A percentile compares a stretch with the other conserved stretches of the same genome.
Conservation (phyloP, 306 rosid genomes). For the Geum urbanum region DNA sequence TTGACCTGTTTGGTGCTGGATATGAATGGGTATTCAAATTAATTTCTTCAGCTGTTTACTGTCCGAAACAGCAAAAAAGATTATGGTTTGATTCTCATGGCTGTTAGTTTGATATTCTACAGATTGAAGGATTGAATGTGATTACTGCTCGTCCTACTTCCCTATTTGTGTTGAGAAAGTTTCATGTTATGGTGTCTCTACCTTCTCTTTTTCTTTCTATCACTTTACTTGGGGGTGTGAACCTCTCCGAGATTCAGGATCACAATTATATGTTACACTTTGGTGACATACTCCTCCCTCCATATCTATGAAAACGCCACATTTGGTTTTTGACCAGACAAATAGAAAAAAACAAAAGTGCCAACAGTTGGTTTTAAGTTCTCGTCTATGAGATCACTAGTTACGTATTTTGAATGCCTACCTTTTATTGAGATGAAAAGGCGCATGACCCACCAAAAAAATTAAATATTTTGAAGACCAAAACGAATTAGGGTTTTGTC, state of each 20-base stretch:
- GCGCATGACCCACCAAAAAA: slow-evolving; percentile 34
- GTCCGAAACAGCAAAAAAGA: neutral
- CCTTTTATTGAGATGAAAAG: slow-evolving; percentile 23
- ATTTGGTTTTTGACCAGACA: neutral
- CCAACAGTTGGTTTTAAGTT: neutral
- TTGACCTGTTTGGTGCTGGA: neutral
- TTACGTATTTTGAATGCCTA: neutral
- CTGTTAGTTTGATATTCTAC: neutral
- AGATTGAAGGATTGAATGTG: neutral
- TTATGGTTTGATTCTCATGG: neutral
- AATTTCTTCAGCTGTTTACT: neutral
- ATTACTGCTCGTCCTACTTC: neutral
- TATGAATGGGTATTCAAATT: neutral
- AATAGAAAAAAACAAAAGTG: neutral
- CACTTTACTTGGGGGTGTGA: neutral
- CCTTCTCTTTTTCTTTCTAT: neutral
- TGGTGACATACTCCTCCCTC: neutral
- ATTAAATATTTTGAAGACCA: slow-evolving; percentile 30
- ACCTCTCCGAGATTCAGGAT: neutral
- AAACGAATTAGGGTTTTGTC: slow-evolving; percentile 50
- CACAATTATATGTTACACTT: neutral
- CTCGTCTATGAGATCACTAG: neutral
- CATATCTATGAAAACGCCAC: neutral
- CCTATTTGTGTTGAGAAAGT: neutral
- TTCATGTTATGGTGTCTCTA: neutral